Evolutionary conservation across 352 stramenopile species (phyloP).

Genomic region (Phytophthora foliorum): DNA sequence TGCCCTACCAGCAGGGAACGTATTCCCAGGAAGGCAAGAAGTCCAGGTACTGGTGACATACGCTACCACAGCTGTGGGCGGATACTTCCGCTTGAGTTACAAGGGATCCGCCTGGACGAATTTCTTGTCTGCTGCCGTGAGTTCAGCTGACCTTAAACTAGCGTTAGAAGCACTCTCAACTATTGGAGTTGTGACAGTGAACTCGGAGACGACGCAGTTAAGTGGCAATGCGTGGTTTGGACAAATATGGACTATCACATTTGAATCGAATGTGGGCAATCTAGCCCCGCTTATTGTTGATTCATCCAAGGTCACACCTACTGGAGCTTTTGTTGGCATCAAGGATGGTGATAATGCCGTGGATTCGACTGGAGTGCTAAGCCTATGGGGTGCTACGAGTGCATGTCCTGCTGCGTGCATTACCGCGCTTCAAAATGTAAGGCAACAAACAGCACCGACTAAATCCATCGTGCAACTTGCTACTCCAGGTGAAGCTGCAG

Average conservation of each 20-base stretch:
- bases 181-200: conserved; percentile 67
- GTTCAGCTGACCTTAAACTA: conserved; percentile 52
- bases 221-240: conserved; percentile 48
- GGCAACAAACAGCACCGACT: conserved; percentile 9
- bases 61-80: conserved; percentile 40
- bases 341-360: conserved; percentile 89
- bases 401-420: conserved; percentile 64
- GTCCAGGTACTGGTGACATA: conserved; percentile 82
- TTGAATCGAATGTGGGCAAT: conserved; percentile 76
- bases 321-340: conserved; percentile 54
- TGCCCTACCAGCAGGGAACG: conserved; percentile 36
- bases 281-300: conserved; percentile 60
- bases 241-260: conserved; percentile 83
- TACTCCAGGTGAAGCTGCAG: conserved; percentile 58
- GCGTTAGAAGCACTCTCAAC: conserved; percentile 74
- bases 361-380: conserved; percentile 44
- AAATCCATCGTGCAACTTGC: conserved; percentile 26
- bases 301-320: conserved; percentile 64
- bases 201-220: conserved; percentile 27
- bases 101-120: conserved; percentile 78
- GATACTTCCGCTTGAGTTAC: conserved; percentile 82
- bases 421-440: conserved; percentile 3
- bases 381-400: conserved; percentile 52
- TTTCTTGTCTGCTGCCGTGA: conserved; percentile 58
- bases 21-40: conserved; percentile 70